Evolutionary conservation across 306 rosid genomes (phyloP).

Genomic region (Cicer pinnatifidum): DNA sequence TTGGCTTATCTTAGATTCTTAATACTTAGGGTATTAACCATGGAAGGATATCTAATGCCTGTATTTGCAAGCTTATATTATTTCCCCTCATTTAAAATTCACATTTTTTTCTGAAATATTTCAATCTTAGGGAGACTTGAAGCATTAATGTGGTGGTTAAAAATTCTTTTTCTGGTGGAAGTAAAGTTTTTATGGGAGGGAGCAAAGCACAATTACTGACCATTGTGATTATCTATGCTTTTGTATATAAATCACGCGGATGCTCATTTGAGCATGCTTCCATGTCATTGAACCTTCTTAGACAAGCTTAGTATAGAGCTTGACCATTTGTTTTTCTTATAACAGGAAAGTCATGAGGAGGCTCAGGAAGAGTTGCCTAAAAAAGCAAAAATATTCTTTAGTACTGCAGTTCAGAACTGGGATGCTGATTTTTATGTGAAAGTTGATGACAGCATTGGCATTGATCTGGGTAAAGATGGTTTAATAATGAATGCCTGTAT

Average conservation of each 20-base stretch:
- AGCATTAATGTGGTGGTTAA: conserved; percentile 26
- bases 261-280: conserved; percentile 39
- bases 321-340: conserved; percentile 44
- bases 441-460: conserved; percentile 81
- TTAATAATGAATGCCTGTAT: conserved; percentile 27
- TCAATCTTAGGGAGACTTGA: conserved; percentile 22
- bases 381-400: conserved; percentile 85
- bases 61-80: conserved; percentile 34
- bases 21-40: neutral
- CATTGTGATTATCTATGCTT: conserved; percentile 24
- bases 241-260: conserved; percentile 20
- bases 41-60: conserved; percentile 23
- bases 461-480: conserved; percentile 77
- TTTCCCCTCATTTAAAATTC: neutral
- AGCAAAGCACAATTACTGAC: neutral
- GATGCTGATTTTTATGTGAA: conserved; percentile 95
- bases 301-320: conserved; percentile 35
- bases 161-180: conserved; percentile 9
- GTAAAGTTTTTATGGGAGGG: conserved; percentile 1
- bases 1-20: conserved; percentile 30
- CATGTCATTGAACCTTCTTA: conserved; percentile 12
- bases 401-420: conserved; percentile 95
- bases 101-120: conserved; percentile 10
- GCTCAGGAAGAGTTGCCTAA: conserved; percentile 96
- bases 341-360: conserved; percentile 97